These are phyloP conservation scores for Chimonanthus praecox DNA, from an alignment of 164 flowering plant genomes.

Conservation along the genomic window DNA sequence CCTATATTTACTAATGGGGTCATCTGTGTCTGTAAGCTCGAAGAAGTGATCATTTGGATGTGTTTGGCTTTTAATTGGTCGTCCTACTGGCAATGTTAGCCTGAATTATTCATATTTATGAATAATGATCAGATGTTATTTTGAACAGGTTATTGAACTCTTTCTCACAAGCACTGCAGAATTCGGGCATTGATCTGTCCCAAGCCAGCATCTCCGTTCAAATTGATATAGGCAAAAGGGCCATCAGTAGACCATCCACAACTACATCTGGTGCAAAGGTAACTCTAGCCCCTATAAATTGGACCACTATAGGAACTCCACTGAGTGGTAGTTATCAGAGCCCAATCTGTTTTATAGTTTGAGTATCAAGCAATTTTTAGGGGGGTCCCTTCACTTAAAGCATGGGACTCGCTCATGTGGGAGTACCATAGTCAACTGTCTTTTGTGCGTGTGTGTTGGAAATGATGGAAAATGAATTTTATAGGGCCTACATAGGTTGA, in stretches of 20 bases:
- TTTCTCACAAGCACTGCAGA: constrained; percentile 75
- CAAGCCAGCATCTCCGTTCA: constrained; percentile 89
- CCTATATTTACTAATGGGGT: background rate
- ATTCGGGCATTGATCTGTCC: constrained; percentile 81
- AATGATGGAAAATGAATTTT: no score
- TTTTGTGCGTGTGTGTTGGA: no score
- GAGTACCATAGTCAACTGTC: no score
- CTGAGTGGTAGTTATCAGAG: no score
- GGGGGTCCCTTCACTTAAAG: background rate
- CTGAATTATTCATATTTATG: background rate
- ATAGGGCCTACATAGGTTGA: no score
- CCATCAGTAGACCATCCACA: constrained; percentile 19
- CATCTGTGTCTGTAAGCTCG: background rate
- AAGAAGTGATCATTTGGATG: background rate
- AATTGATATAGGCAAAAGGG: constrained; percentile 77
- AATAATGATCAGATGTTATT: constrained; percentile 1
- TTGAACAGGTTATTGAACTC: constrained; percentile 66
- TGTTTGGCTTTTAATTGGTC: background rate
- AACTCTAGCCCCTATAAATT: no score
- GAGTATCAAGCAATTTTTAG: background rate
- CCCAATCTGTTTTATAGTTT: background rate
- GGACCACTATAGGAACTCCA: no score
- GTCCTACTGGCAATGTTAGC: background rate
- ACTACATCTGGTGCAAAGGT: constrained; percentile 44
- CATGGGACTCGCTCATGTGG: background rate